These are phyloP conservation scores for Nannizziopsis arthrosporioides DNA, from an alignment of 2,329 filamentous ascomycete genomes.

Conservation along the genomic window DNA sequence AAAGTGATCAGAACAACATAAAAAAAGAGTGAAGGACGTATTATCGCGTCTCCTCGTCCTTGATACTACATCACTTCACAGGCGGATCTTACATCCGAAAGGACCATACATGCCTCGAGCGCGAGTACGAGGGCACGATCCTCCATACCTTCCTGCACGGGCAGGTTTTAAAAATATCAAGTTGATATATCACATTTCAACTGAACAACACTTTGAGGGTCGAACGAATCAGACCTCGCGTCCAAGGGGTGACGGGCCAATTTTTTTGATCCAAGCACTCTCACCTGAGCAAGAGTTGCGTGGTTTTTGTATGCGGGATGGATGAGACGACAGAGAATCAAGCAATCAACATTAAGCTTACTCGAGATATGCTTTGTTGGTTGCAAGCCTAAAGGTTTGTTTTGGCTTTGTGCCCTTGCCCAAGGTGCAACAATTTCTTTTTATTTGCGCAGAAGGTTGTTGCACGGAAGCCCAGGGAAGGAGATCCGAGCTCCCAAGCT, in stretches of 20 bases:
- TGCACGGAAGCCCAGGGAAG: too few relatives aligned
- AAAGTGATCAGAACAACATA: too few relatives aligned
- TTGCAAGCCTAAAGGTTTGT: background rate
- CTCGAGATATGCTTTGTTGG: conserved; percentile 9
- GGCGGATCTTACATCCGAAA: too few relatives aligned
- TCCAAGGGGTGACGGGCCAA: background rate
- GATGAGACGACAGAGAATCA: background rate
- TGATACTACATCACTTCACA: too few relatives aligned
- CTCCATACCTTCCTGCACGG: background rate
- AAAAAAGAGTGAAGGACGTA: too few relatives aligned
- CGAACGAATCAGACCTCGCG: background rate
- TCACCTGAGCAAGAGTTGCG: conserved; percentile 2
- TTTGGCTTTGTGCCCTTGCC: background rate
- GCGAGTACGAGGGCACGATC: too few relatives aligned
- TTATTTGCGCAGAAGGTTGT: too few relatives aligned
- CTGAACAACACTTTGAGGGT: background rate
- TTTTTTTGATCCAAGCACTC: conserved; percentile 1
- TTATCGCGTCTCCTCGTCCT: too few relatives aligned
- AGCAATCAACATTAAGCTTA: conserved; percentile 9
- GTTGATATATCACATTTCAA: background rate
- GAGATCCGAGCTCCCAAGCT: too few relatives aligned
- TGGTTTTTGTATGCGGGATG: conserved; percentile 3
- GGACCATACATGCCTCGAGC: too few relatives aligned
- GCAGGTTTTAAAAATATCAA: background rate
- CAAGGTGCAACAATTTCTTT: too few relatives aligned